Evolutionary conservation across 306 rosid species (phyloP).

Genomic region (Myrica gale): DNA sequence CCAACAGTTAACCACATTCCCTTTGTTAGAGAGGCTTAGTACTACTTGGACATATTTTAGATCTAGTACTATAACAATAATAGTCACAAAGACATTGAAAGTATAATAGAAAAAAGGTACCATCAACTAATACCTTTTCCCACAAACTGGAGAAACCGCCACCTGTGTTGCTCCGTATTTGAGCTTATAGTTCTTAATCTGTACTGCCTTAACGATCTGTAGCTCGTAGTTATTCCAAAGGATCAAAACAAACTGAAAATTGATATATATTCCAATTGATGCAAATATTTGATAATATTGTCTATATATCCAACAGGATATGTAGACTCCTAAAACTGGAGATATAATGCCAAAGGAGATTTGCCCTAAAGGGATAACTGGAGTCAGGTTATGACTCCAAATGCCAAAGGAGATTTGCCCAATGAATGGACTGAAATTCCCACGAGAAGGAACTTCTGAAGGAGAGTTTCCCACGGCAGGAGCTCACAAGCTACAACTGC

Average conservation of each 20-base stretch:
- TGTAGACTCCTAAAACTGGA: slow-evolving; percentile 45
- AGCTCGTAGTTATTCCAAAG: slow-evolving; percentile 28
- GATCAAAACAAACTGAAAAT: slow-evolving; percentile 21
- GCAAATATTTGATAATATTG: slow-evolving; percentile 30
- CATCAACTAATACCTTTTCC: slow-evolving; percentile 40
- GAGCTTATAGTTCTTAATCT: slow-evolving; percentile 2
- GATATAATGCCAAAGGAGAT: slow-evolving; percentile 62
- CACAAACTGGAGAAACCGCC: slow-evolving; percentile 34
- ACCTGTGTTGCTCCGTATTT: slow-evolving; percentile 9
- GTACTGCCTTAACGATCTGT: slow-evolving; percentile 27
- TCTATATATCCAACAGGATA: slow-evolving; percentile 38
- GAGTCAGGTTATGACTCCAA: slow-evolving; percentile 56
- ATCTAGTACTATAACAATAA: slow-evolving; percentile 18
- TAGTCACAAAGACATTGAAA: slow-evolving; percentile 12
- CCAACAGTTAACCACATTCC: slow-evolving; percentile 6
- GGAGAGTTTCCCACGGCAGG: slow-evolving; percentile 42
- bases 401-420: slow-evolving; percentile 99
- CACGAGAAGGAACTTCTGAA: slow-evolving; percentile 40
- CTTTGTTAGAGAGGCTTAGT: slow-evolving; percentile 15
- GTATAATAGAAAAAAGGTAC: slow-evolving; percentile 25
- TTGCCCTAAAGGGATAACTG: slow-evolving; percentile 48
- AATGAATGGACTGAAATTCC: slow-evolving; percentile 47
- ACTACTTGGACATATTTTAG: slow-evolving; percentile 9
- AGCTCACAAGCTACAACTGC: slow-evolving; percentile 30
- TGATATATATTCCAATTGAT: slow-evolving; percentile 34